phyloP scores from a whole-genome alignment of 495 filamentous ascomycete genomes.

The Thozetella sp. region DNA sequence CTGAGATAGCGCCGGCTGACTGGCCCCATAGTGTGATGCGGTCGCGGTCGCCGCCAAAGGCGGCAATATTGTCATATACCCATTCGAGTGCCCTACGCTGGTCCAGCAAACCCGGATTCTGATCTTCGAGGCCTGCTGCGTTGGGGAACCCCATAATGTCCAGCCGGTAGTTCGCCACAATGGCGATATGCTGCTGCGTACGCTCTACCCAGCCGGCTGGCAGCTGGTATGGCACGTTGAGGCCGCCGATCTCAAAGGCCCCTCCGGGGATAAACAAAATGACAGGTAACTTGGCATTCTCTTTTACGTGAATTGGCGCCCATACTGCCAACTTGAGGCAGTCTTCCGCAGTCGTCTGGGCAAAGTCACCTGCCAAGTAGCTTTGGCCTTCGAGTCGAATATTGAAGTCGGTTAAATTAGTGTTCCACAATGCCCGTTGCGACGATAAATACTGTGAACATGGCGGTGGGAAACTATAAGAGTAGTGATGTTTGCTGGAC shows the following conservation, averaged over 20 bases:
- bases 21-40: conserved; percentile 58
- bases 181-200: conserved; percentile 48
- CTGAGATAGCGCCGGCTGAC: conserved; percentile 36
- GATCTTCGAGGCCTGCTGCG: conserved; percentile 2
- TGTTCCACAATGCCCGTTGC: conserved; percentile 23
- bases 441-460: conserved; percentile 27
- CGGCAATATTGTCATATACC: conserved; percentile 65
- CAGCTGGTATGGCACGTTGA: conserved; percentile 37
- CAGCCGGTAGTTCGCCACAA: conserved; percentile 50
- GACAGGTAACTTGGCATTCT: conserved; percentile 32
- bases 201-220: conserved; percentile 36
- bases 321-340: conserved; percentile 52
- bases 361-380: conserved; percentile 22
- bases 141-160: conserved; percentile 34
- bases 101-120: conserved; percentile 36
- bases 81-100: conserved; percentile 62
- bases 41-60: conserved; percentile 65
- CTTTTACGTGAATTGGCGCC: conserved; percentile 31
- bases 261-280: conserved; percentile 45
- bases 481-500: conserved; percentile 24
- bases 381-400: conserved; percentile 23
- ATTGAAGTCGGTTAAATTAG: conserved; percentile 23
- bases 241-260: conserved; percentile 33
- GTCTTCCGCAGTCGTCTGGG: conserved; percentile 37
- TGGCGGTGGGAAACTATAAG: conserved; percentile 27